phyloP scores from a whole-genome alignment of 768 basidiomycete species.

The Saitozyma podzolica region DNA sequence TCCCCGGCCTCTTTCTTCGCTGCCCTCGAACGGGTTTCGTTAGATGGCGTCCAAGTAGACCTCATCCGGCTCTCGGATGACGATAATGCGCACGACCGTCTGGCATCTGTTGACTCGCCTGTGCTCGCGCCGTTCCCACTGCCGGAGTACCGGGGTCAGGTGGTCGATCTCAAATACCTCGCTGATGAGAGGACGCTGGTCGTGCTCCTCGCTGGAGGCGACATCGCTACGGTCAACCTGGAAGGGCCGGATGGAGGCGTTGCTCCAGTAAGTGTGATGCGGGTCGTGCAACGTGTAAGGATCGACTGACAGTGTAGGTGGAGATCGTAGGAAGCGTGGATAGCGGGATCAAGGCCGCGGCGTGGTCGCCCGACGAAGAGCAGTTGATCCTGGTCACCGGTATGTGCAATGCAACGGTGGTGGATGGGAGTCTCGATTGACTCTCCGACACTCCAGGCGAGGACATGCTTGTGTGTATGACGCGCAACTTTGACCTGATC shows the following conservation, averaged over 20 bases:
- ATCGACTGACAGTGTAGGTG: conserved; percentile 54
- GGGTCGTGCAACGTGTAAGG: background rate
- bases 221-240: conserved; percentile 70
- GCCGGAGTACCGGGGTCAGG: conserved; percentile 49
- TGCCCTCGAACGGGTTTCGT: conserved; percentile 57
- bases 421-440: background rate
- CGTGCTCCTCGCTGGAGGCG: conserved; percentile 72
- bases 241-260: conserved; percentile 39
- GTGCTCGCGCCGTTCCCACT: conserved; percentile 32
- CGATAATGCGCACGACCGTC: conserved; percentile 15
- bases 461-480: conserved; percentile 82
- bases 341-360: conserved; percentile 73
- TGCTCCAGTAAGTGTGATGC: conserved; percentile 57
- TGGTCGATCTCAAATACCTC: conserved; percentile 68
- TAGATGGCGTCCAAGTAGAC: conserved; percentile 61
- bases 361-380: conserved; percentile 91
- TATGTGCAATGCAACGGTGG: conserved; percentile 39
- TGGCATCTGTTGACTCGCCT: conserved; percentile 43
- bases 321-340: conserved; percentile 88
- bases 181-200: conserved; percentile 70
- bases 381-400: conserved; percentile 80
- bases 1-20: conserved; percentile 58
- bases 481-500: conserved; percentile 80
- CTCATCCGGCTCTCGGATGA: conserved; percentile 55
- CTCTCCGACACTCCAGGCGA: conserved; percentile 57